Evolutionary conservation across 2,329 filamentous ascomycete species (phyloP), one percentile per base, ranked within the genome.

Genomic region (Pseudogymnoascus destructans): DNA sequence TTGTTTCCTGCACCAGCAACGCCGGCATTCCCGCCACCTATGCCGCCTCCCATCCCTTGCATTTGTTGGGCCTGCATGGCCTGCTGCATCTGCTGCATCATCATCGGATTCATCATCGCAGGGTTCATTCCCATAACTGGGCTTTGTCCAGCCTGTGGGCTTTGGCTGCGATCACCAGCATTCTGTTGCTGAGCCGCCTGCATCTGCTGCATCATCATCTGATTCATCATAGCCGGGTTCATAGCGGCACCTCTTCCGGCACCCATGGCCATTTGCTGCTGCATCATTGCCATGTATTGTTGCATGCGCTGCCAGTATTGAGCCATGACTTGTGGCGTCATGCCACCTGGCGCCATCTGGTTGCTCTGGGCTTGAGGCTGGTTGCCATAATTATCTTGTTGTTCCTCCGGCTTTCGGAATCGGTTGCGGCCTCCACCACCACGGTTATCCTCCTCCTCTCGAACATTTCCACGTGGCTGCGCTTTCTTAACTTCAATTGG

Each of bases 241-340:
- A 82, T 74, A 65, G 85, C 75, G 78, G 82, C 90, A 78, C 82
- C 65, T 67, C 71, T 60, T 60, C 74, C 70, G 21, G 71, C 72
- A 27, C 73, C 75, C 84, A 92, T 92, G 55, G 85, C 86, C 80
- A 95, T 89, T 69, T 93, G 86, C 67, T 92, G 88, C 72, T 95
- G 90, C 89, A 95, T 93, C 80, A 95, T 85, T 59, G 85, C 79
- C 72, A 96, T 95, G 73, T 95, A 95, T 70, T 95, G 89, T 72
- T 98, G 93, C 92, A 98, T 97, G 54, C 91, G 84, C 71, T 95
- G 89, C 83, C 93, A 95, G 74, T 97, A 96, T 71, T 96, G 91
- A 2, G 93, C 93, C 90, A 97, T 96, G 77, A 95, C 85, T 68
- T 95, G 90, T 0, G 92, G 92, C 17, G 88, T 95, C 87, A 97